phyloP scores from a whole-genome alignment of 805 yeast species.

The Metschnikowia hibisci region DNA sequence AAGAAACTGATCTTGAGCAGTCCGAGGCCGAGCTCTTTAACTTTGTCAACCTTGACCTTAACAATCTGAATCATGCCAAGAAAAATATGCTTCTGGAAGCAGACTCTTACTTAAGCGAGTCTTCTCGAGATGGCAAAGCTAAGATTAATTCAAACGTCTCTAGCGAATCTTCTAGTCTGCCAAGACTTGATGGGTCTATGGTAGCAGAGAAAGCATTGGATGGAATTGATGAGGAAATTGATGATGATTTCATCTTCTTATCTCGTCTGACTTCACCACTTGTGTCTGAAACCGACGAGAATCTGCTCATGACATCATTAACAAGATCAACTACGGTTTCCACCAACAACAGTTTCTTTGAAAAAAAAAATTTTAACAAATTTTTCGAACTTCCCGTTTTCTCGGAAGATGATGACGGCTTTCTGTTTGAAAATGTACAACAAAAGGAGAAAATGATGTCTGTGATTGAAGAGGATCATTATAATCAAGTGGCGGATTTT shows the following conservation, averaged over 20 bases:
- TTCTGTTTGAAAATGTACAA: slow-evolving; percentile 17
- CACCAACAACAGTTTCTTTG: slow-evolving; percentile 24
- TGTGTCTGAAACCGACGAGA: slow-evolving; percentile 28
- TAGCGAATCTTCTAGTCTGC: background rate
- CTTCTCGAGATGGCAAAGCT: background rate
- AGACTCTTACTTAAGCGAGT: background rate
- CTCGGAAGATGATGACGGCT: slow-evolving; percentile 19
- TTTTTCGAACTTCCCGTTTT: slow-evolving; percentile 35
- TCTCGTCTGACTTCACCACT: slow-evolving; percentile 39
- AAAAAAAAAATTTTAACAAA: slow-evolving; percentile 14
- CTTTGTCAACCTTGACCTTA: slow-evolving; percentile 26
- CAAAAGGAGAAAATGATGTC: slow-evolving; percentile 20
- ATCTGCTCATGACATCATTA: slow-evolving; percentile 36
- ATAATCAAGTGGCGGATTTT: slow-evolving; percentile 39
- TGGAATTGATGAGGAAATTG: slow-evolving; percentile 18
- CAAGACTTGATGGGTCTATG: background rate
- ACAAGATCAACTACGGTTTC: slow-evolving; percentile 42
- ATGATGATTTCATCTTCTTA: slow-evolving; percentile 23
- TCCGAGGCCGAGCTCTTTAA: slow-evolving; percentile 19
- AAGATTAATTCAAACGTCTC: background rate
- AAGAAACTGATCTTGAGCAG: slow-evolving; percentile 3
- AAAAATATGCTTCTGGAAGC: background rate
- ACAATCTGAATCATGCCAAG: slow-evolving; percentile 9
- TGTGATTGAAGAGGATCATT: slow-evolving; percentile 33
- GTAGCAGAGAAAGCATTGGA: slow-evolving; percentile 7